Evolutionary conservation across 176 grass and related monocot genomes (phyloP).

Genomic region (Tillandsia fasciculata): DNA sequence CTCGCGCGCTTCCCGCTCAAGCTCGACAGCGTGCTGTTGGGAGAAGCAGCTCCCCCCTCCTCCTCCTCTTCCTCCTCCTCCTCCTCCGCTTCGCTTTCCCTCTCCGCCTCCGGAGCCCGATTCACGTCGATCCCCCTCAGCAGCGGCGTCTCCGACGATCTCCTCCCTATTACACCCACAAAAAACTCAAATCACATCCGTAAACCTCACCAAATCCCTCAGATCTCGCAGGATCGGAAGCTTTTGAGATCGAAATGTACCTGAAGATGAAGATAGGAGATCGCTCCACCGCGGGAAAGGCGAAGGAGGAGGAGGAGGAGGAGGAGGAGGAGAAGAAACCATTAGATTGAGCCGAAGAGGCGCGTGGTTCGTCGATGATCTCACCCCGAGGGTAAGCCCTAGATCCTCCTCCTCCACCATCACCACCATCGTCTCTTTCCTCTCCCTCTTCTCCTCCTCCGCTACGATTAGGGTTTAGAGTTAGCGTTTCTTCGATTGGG

Average conservation of each 20-base stretch:
- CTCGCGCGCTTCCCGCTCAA: constrained; percentile 38
- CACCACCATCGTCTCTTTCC: neutral
- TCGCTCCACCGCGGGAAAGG: constrained; percentile 27
- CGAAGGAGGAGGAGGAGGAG: neutral
- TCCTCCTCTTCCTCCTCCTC: constrained; percentile 50
- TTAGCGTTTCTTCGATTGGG: too few species aligned
- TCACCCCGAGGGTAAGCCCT: constrained; percentile 47
- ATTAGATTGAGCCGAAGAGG: neutral
- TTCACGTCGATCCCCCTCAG: constrained; percentile 81
- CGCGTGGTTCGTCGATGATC: constrained; percentile 20
- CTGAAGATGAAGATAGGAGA: constrained; percentile 23
- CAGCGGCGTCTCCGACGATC: constrained; percentile 35
- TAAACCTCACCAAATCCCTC: neutral
- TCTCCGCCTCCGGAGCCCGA: constrained; percentile 25
- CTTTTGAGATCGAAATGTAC: constrained; percentile 1
- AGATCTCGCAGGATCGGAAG: neutral
- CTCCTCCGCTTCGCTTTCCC: neutral
- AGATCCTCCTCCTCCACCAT: constrained; percentile 35
- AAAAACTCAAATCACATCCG: neutral
- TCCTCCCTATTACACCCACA: constrained; percentile 7
- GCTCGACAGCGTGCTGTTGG: constrained; percentile 72
- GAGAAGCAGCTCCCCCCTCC: constrained; percentile 55
- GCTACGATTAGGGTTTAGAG: neutral
- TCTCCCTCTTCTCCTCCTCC: neutral
- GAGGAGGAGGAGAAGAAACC: constrained; percentile 7